Base-by-base conservation (phyloP, 441 rosid genomes). In the Euphorbia schlechtendalii region DNA sequence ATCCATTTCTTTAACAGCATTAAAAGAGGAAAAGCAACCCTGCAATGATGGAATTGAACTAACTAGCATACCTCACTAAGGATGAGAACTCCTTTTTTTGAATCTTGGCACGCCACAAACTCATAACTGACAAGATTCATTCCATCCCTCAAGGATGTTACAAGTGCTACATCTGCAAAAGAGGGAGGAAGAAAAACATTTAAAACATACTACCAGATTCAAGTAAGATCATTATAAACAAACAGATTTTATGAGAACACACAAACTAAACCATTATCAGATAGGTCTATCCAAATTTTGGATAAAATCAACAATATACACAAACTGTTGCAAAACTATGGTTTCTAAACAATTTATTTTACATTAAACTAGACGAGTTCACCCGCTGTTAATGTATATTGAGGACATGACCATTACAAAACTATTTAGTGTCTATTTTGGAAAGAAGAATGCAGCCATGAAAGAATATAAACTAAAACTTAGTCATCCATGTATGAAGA, bases 41-140 rank as follows among this genome's bases (percentile, higher is more conserved):
- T 56, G 30, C 3, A 45, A 61, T 45, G 48, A 56, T 13, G 56
- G 24, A 40, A 34, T 74, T 64, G 7, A 59, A 60, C 68, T 61
- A 51, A 69, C 15, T 38, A 64, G 69, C 54, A 82, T 88, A 95
- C 98, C 79, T 95, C 98, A 73, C 99, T 95, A 73, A 95, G 98
- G 79, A 95, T 92, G 67, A 95, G 97, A 75, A 95, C 99, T 27
- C 99, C 99, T 74, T 92, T 92, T 84, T 95, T 95, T 17, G 83
- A 80, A 60, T 83, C 98, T 80, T 95, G 99, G 81, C 99, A 95
- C 59, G 99, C 97, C 66, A 95, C 99, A 78, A 95, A 95, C 74
- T 95, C 99, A 61, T 89, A 95, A 73, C 98, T 94, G 68, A 94
- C 99, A 73, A 94, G 98, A 80, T 94, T 94, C 99, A 94, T 91